These are phyloP conservation scores for Pyricularia grisea DNA, from an alignment of 2,329 filamentous ascomycete genomes.

Conservation along the genomic window DNA sequence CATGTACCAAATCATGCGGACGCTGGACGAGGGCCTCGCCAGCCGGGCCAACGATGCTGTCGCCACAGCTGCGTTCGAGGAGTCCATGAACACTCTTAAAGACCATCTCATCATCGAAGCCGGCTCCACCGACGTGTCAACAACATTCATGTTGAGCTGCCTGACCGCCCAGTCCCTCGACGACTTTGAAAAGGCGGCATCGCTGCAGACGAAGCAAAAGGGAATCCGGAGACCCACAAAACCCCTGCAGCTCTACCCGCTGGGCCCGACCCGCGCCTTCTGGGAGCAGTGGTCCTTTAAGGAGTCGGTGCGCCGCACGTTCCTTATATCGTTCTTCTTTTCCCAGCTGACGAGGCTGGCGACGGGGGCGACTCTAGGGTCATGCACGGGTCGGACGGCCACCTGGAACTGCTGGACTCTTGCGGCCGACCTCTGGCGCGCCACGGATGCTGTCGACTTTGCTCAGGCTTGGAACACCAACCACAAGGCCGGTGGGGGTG, in stretches of 20 bases:
- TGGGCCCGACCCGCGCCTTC: slow-evolving; percentile 30
- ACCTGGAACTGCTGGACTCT: slow-evolving; percentile 28
- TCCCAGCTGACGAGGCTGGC: slow-evolving; percentile 25
- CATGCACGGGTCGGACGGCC: slow-evolving; percentile 20
- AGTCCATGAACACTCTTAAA: slow-evolving; percentile 22
- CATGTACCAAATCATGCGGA: slow-evolving; percentile 33
- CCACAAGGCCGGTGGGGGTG: slow-evolving; percentile 2
- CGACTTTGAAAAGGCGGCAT: neutral
- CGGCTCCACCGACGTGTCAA: neutral
- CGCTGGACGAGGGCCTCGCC: slow-evolving; percentile 32
- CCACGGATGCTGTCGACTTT: slow-evolving; percentile 25
- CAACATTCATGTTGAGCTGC: neutral
- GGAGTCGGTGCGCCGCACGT: slow-evolving; percentile 42
- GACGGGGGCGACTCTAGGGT: slow-evolving; percentile 13
- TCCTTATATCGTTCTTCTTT: slow-evolving; percentile 38
- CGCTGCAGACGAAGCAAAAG: slow-evolving; percentile 16
- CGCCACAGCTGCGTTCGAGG: slow-evolving; percentile 21
- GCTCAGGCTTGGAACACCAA: slow-evolving; percentile 25
- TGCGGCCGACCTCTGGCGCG: slow-evolving; percentile 27
- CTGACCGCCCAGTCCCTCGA: neutral
- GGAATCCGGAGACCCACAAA: neutral
- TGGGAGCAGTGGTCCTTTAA: slow-evolving; percentile 44
- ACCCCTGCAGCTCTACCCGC: slow-evolving; percentile 21
- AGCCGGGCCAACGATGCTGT: slow-evolving; percentile 20
- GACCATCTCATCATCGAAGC: slow-evolving; percentile 14